These are phyloP conservation scores for Lentinula boryana DNA, from an alignment of 768 basidiomycete genomes.

Conservation along the genomic window DNA sequence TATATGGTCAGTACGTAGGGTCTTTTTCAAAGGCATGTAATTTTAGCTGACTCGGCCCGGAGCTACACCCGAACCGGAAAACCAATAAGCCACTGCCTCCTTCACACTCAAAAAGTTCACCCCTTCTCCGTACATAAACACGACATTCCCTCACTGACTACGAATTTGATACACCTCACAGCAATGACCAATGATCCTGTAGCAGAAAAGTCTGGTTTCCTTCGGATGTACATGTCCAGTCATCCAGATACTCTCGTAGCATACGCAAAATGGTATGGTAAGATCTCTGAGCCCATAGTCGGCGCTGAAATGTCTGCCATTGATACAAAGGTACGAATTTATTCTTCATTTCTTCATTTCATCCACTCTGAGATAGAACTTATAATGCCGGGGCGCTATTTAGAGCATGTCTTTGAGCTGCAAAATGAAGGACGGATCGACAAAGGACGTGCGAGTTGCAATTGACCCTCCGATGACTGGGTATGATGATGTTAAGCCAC, in stretches of 20 bases:
- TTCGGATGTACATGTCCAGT: conserved; percentile 80
- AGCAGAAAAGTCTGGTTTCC: conserved; percentile 67
- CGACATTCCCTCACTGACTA: background rate
- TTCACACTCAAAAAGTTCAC: too few relatives aligned
- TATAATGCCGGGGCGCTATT: background rate
- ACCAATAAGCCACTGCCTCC: too few relatives aligned
- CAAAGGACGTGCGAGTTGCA: conserved; percentile 44
- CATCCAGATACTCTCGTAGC: conserved; percentile 83
- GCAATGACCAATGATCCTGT: conserved; percentile 61
- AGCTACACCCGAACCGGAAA: too few relatives aligned
- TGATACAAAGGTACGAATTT: conserved; percentile 48
- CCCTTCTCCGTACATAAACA: background rate
- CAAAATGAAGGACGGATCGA: conserved; percentile 40
- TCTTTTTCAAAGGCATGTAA: too few relatives aligned
- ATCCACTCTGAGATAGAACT: background rate
- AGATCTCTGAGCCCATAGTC: conserved; percentile 46
- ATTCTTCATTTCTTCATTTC: background rate
- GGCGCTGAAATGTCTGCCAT: conserved; percentile 71
- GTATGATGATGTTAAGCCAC: conserved; percentile 80
- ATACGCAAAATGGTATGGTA: conserved; percentile 74
- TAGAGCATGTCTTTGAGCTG: conserved; percentile 67
- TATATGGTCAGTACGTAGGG: background rate
- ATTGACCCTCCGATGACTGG: conserved; percentile 69
- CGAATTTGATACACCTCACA: background rate
- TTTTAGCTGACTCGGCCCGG: too few relatives aligned